Evolutionary conservation across 2,329 filamentous ascomycete genomes (phyloP), one percentile per base, ranked within the genome.

Genomic region (Pseudogymnoascus sp.): DNA sequence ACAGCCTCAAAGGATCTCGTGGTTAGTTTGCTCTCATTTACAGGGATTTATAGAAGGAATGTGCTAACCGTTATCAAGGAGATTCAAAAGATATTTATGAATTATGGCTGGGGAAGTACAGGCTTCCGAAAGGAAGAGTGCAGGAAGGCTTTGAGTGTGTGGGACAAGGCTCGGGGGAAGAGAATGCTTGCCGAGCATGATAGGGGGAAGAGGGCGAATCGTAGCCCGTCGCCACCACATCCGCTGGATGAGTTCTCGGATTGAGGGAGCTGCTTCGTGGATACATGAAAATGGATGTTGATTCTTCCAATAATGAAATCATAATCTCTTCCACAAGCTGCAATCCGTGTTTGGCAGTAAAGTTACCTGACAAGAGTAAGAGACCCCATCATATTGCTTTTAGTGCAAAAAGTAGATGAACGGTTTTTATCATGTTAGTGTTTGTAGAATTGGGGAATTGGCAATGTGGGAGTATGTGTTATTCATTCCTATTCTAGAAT

Each of bases 91-190:
- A 42, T 61, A 33, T 61, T 38, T 19, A 61, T 33, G 10, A 33
- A 61, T n/a, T 40, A 23, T 42, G 59, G 59, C 19, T 61, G 59
- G 59, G 59, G 59, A 61, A 42, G 59, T 42, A n/a, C 59, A 42
- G 26, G 23, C 17, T 61, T 61, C 59, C 33, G 17, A n/a, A 61
- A 38, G 59, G 59, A 42, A 38, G 59, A 42, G 33, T 61, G 59
- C 19, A 42, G 59, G 33, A 42, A 61, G 33, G 59, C 33, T 23
- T 40, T 61, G 33, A 61, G 26, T 33, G 59, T 23, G 19, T 61
- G 33, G 33, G 13, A 9, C 26, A 61, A 61, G 13, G 59, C 33
- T 61, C 26, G 19, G 8, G 17, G 33, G 2, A 7, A 61, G 33
- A 61, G 13, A 38, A 33, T 61, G 15, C 4, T 42, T 38, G 59